A percentile compares a stretch with the other conserved stretches of the same genome.
These are phyloP conservation scores for Candolleomyces efflorescens DNA, from an alignment of 768 basidiomycete genomes.

Conservation along the genomic window DNA sequence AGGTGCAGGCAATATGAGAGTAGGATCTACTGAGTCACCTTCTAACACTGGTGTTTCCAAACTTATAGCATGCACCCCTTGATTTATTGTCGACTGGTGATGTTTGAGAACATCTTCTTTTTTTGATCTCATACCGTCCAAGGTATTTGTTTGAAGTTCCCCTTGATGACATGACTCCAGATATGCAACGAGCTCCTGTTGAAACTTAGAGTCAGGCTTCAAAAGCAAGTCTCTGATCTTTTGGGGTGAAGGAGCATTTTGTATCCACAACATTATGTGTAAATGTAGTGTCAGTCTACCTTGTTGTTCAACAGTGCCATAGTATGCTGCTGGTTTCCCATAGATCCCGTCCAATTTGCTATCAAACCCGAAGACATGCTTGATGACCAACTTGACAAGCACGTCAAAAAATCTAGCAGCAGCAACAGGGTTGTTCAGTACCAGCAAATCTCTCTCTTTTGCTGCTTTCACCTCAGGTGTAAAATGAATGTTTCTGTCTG, in stretches of 20 bases:
- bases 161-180: conserved; percentile 25
- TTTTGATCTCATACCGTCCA: too few relatives aligned
- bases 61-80: too few relatives aligned
- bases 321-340: conserved; percentile 6
- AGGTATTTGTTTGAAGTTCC: too few relatives aligned
- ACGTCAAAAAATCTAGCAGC: not conserved
- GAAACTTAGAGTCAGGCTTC: not conserved
- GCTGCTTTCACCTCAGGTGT: conserved; percentile 11
- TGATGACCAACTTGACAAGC: not conserved
- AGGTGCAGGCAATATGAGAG: too few relatives aligned
- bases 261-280: not conserved
- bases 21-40: too few relatives aligned
- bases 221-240: not conserved
- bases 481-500: conserved; percentile 18
- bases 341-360: conserved; percentile 5
- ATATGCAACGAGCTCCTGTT: not conserved
- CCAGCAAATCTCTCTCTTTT: not conserved
- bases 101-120: too few relatives aligned
- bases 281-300: conserved; percentile 6
- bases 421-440: not conserved
- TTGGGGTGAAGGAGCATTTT: not conserved
- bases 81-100: too few relatives aligned
- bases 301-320: conserved; percentile 9
- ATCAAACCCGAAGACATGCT: conserved; percentile 23
- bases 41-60: too few relatives aligned